A percentile compares a stretch with the other conserved stretches of the same genome.
phyloP scores from a whole-genome alignment of 768 basidiomycete species.

The Tricholoma flavovirens region DNA sequence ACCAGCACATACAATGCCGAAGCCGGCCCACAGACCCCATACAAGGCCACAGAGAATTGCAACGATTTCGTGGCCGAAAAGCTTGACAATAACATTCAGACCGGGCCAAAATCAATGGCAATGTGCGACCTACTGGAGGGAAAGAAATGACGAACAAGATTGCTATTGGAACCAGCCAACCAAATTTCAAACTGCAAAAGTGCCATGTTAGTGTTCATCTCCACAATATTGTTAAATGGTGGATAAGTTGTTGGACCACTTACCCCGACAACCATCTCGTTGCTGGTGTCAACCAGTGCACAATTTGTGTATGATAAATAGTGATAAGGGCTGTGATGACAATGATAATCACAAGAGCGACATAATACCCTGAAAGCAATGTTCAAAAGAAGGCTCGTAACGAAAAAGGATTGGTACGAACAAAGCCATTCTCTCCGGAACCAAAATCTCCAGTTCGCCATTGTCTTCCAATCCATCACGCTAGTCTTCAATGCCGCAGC shows the following conservation, averaged over 20 bases:
- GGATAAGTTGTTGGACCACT: conserved; percentile 19
- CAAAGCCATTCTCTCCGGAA: conserved; percentile 52
- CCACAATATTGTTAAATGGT: conserved; percentile 1
- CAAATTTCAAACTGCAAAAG: conserved; percentile 39
- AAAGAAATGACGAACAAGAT: conserved; percentile 83
- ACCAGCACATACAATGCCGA: conserved; percentile 79
- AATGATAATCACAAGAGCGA: conserved; percentile 40
- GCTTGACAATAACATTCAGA: conserved; percentile 27
- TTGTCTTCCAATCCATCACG: conserved; percentile 40
- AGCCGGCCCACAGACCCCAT: conserved; percentile 85
- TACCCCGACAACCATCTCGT: conserved; percentile 62
- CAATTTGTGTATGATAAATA: conserved; percentile 67
- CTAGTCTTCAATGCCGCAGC: conserved; percentile 34
- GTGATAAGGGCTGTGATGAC: conserved; percentile 48
- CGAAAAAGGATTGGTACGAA: conserved; percentile 26
- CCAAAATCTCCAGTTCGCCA: conserved; percentile 46
- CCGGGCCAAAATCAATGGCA: background rate
- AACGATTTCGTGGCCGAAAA: conserved; percentile 91
- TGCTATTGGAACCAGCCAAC: conserved; percentile 76
- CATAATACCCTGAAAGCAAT: conserved; percentile 40
- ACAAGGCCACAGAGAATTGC: conserved; percentile 85
- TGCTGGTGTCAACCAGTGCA: conserved; percentile 59
- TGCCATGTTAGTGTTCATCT: background rate
- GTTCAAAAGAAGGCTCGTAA: background rate
- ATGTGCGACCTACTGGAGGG: conserved; percentile 53